These are phyloP conservation scores for Phytopythium cucurbitacearum DNA, from an alignment of 352 stramenopile species.

Conservation along the genomic window DNA sequence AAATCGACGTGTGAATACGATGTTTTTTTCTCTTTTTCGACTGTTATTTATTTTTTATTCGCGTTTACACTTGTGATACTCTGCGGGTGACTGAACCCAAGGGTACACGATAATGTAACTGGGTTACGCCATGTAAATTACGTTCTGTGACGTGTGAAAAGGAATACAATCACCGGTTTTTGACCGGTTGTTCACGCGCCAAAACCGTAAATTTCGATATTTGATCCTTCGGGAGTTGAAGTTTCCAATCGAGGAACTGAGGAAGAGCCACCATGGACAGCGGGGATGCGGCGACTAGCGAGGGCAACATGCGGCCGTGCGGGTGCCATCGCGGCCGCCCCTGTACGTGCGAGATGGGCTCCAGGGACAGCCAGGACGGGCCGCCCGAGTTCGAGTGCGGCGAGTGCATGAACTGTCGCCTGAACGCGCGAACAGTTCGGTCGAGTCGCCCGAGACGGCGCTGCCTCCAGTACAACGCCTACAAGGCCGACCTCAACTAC, in stretches of 20 bases:
- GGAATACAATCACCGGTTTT: too few relatives aligned
- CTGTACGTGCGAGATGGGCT: conserved; percentile 54
- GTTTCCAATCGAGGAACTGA: background rate
- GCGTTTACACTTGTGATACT: too few relatives aligned
- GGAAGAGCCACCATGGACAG: conserved; percentile 14
- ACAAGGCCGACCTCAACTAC: conserved; percentile 28
- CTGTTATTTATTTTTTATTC: too few relatives aligned
- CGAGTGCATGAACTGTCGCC: conserved; percentile 51
- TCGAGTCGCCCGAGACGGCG: conserved; percentile 14
- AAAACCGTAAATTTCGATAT: background rate
- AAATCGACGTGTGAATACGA: too few relatives aligned
- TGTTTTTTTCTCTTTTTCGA: too few relatives aligned
- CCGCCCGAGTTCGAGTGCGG: conserved; percentile 29
- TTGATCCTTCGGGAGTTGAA: background rate
- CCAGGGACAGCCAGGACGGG: background rate
- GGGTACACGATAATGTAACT: too few relatives aligned
- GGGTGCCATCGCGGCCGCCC: conserved; percentile 55
- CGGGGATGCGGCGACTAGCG: conserved; percentile 10
- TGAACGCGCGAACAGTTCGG: conserved; percentile 32
- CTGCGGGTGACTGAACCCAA: too few relatives aligned
- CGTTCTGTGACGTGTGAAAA: too few relatives aligned
- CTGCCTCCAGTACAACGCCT: conserved; percentile 50
- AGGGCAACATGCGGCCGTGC: conserved; percentile 57
- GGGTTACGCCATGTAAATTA: too few relatives aligned
- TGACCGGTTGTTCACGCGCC: too few relatives aligned